phyloP scores from a whole-genome alignment of 306 rosid genomes.

The Cucumis hystrix region DNA sequence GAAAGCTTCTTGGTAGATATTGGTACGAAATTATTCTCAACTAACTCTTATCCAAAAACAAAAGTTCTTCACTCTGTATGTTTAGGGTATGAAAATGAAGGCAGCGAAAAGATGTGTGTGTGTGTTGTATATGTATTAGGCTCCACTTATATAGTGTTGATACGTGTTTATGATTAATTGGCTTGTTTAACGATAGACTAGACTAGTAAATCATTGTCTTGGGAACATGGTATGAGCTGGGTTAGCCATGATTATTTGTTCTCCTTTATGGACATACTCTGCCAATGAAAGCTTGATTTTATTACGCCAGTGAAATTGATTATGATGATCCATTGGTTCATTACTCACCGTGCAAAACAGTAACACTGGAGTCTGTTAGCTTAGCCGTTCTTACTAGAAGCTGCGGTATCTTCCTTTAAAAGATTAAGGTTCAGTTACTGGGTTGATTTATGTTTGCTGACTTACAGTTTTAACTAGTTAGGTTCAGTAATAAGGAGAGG shows the following conservation, averaged over 20 bases:
- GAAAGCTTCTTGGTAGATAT: slow-evolving; percentile 43
- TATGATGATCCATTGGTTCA: not conserved
- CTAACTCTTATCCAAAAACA: too few relatives aligned
- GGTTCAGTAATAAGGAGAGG: not conserved
- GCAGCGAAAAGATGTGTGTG: not conserved
- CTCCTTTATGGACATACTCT: not conserved
- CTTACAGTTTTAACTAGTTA: not conserved
- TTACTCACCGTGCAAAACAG: not conserved
- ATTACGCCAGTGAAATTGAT: not conserved
- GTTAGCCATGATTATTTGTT: not conserved
- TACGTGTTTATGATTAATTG: not conserved
- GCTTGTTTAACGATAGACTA: not conserved
- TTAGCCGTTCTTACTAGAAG: not conserved
- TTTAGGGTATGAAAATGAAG: not conserved
- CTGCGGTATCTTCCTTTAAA: not conserved
- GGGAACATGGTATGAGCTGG: not conserved
- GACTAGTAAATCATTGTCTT: not conserved
- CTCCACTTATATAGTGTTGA: not conserved
- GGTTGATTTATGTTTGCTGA: not conserved
- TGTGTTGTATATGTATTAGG: not conserved
- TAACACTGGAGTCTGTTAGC: not conserved
- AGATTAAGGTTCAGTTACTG: not conserved
- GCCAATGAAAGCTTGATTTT: not conserved
- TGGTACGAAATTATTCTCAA: not conserved
- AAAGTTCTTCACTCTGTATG: too few relatives aligned